Evolutionary conservation across 495 filamentous ascomycete genomes (phyloP), one percentile per base, ranked within the genome.

Genomic region (Margaritispora aquatica): DNA sequence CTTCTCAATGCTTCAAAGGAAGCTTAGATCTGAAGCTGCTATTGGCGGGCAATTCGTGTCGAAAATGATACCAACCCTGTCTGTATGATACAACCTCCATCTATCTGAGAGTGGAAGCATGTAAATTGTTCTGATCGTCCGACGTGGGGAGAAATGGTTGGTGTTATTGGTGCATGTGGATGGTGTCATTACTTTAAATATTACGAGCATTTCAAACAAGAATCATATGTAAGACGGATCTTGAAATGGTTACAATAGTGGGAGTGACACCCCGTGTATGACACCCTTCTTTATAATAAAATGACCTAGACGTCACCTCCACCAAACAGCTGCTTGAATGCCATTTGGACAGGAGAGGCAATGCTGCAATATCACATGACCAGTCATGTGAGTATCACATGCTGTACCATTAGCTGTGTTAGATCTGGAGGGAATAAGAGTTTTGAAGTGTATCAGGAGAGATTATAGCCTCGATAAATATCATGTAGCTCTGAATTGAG

Each of bases 151-250:
- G 36, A 19, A 15, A 31, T 19, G 11, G 3, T 51, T 8, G 0
- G 41, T 34, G 19, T 48, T 26, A 60, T 60, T 60, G 58, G 58
- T 54, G 1, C 4, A 49, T 17, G 52, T 51, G 36, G 26, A 60
- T 61, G 52, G 54, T 61, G 59, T 54, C 56, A 61, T 61, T n/a
- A 31, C 10, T 17, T 51, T 51, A 27, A 29, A 51, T 26, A 61
- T 56, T 22, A 57, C 59, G 59, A 50, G 20, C 47, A 50, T 50
- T 15, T 44, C 38, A 15, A 3, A 44, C 38, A 8, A 44, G 38
- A 44, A 17, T 15, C 17, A 8, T 17, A 44, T 44, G n/a, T n/a
- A n/a, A n/a, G n/a, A n/a, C n/a, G n/a, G n/a, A n/a, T n/a, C n/a
- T n/a, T n/a, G n/a, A n/a, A n/a, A n/a, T n/a, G n/a, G n/a, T n/a